Percentiles rank a stretch among this genome's conserved stretches.
phyloP scores from a whole-genome alignment of 2,329 filamentous ascomycete species.

The Aspergillus persii region DNA sequence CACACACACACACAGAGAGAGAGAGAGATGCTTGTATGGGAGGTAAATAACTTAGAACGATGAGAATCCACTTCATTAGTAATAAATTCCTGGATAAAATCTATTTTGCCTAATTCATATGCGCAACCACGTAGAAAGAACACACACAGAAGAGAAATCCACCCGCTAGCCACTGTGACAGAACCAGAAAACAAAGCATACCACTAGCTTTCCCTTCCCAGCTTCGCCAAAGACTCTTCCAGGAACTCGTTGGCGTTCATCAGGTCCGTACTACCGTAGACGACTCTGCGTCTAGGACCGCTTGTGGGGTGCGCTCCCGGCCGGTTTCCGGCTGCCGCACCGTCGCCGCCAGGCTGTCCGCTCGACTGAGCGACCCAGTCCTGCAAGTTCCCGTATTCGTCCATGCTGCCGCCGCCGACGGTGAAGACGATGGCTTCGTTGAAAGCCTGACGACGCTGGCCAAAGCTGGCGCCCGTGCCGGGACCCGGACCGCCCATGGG shows the following conservation, averaged over 20 bases:
- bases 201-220: slow-evolving; percentile 55
- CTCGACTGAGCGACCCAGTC: slow-evolving; percentile 86
- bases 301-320: slow-evolving; percentile 31
- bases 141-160: background rate
- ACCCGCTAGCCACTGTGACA: too few relatives aligned
- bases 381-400: slow-evolving; percentile 95
- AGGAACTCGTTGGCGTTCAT: slow-evolving; percentile 64
- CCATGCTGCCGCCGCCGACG: slow-evolving; percentile 94
- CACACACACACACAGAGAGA: too few relatives aligned
- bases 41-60: too few relatives aligned
- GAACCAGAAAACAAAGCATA: background rate
- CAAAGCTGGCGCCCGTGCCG: slow-evolving; percentile 81
- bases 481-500: slow-evolving; percentile 46
- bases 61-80: slow-evolving; percentile 3
- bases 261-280: slow-evolving; percentile 87
- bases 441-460: slow-evolving; percentile 84
- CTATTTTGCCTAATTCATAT: slow-evolving; percentile 3
- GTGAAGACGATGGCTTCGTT: slow-evolving; percentile 92
- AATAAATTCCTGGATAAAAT: slow-evolving; percentile 6
- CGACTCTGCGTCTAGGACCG: slow-evolving; percentile 71
- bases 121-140: background rate
- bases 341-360: slow-evolving; percentile 52
- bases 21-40: too few relatives aligned
- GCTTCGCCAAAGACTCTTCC: slow-evolving; percentile 53
- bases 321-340: slow-evolving; percentile 32